Base-by-base conservation (phyloP, 164 flowering plant species). In the Vitis rotundifolia region DNA sequence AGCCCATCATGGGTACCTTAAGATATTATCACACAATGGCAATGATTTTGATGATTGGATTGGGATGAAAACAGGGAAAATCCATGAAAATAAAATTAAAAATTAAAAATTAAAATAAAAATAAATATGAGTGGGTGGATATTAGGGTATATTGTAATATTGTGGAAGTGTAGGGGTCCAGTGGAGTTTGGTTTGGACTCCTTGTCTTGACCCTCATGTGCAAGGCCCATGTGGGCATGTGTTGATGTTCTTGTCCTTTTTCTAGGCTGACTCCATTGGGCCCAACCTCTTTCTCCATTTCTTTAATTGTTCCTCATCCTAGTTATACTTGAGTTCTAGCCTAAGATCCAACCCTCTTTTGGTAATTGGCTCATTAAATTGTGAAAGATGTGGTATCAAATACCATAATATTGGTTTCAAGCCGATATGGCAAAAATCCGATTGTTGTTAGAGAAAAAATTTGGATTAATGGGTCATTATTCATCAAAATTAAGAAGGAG, bases 151-250 rank as follows among this genome's bases (percentile, higher is more conserved):
- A 18, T 71, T 64, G 61, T 65, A 76, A 53, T 72, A 60, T 12
- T 31, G 15, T 54, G 52, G 11, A 72, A 22, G 47, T 16, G 11
- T 9, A 19, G 7, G 51, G 11, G 58, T 5, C 52, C 12, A 11
- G 10, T 50, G 16, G 28, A 26, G 9, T 54, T 63, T 57, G 18
- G 59, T 26, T 18, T 3, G 12, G 29, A 1, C 16, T 66, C 51
- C 59, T 71, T 71, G 75, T 73, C 76, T 71, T 49, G 31, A 19
- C 7, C 28, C 26, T 10, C 86, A 83, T 74, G 82, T 83, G 81
- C 79, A 68, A n/a, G 26, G 18, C 78, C 26, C 85, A 81, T 81
- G 84, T 79, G 86, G 61, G 66, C 78, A 77, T 77, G 86, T 81
- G 77, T 72, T 12, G 49, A 49, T 65, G 73, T 78, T 61, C 31